Evolutionary conservation across 164 flowering plant genomes (phyloP).

Genomic region (Brasenia schreberi): DNA sequence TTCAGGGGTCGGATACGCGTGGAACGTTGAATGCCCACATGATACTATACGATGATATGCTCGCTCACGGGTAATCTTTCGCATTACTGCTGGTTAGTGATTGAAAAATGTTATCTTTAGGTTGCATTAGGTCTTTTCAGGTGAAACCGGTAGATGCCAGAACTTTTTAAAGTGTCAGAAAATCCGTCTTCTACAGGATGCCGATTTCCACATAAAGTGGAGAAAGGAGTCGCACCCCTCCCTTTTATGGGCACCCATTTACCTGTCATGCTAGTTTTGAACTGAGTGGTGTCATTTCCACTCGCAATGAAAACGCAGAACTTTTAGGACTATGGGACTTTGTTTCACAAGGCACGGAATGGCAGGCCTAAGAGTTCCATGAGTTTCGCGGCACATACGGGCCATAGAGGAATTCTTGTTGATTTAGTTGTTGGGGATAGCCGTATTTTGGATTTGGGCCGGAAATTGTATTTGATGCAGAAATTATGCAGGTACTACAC

Average conservation of each 20-base stretch:
- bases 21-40: slow-evolving; percentile 42
- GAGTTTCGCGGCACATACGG: no score
- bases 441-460: neutral
- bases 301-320: no score
- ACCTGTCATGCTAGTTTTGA: no score
- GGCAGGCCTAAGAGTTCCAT: no score
- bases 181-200: no score
- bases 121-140: neutral
- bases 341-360: no score
- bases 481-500: slow-evolving; percentile 59
- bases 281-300: no score
- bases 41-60: slow-evolving; percentile 90
- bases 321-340: no score
- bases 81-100: neutral
- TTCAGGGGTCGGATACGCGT: neutral
- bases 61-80: slow-evolving; percentile 55
- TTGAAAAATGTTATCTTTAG: neutral
- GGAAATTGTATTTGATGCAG: neutral
- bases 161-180: no score
- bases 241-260: no score
- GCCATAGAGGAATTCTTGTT: neutral
- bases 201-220: no score
- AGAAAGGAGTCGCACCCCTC: no score
- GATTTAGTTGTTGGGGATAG: neutral
- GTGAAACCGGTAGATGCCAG: neutral